Base-by-base conservation (phyloP, 139 green algal species). In the Tetraselmis striata region DNA sequence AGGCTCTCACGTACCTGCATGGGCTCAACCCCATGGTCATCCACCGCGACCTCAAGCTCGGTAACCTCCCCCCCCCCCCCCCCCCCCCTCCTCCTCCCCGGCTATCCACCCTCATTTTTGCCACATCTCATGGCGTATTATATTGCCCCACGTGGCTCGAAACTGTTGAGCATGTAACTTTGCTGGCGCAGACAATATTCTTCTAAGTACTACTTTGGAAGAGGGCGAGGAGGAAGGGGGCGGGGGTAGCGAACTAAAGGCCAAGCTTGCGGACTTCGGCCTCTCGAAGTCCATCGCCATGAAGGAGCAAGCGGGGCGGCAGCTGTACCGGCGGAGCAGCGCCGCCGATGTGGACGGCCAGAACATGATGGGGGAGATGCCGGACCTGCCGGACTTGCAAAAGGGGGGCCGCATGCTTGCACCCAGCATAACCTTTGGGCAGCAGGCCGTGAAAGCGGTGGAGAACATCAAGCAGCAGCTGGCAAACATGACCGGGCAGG, bases 1-100 rank as follows among this genome's bases (percentile, higher is more conserved):
- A 84, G 24, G 86, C 81, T 1, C 32, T 90, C n/a, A 30, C 30
- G 0, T 86, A 86, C 77, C 30, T 87, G 27, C 86, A 87, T 58
- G 76, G 23, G 26, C 77, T 81, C 2, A 85, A 75, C 18, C 82
- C 82, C 29, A 77, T 67, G 28, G 83, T 88, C 77, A 80, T 80
- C 77, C 77, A 80, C 77, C 77, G 77, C 29, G 77, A 80, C 28
- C 31, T 80, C 77, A 80, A 80, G 77, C 31, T 32, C 29, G 32
- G 29, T 23, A 80, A 80, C 77, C 2, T 80, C 77, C 32, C 23
- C 29, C 77, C 31, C 23, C 27, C 77, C 29, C 18, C 2, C 29
- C 18, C 31, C 28, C 32, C 2, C 28, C 31, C n/a, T n/a, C n/a
- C n/a, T n/a, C n/a, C n/a, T n/a, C n/a, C n/a, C n/a, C n/a, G n/a